Conservation (phyloP, 2,329 filamentous ascomycete species). For the Calonectria henricotiae region DNA sequence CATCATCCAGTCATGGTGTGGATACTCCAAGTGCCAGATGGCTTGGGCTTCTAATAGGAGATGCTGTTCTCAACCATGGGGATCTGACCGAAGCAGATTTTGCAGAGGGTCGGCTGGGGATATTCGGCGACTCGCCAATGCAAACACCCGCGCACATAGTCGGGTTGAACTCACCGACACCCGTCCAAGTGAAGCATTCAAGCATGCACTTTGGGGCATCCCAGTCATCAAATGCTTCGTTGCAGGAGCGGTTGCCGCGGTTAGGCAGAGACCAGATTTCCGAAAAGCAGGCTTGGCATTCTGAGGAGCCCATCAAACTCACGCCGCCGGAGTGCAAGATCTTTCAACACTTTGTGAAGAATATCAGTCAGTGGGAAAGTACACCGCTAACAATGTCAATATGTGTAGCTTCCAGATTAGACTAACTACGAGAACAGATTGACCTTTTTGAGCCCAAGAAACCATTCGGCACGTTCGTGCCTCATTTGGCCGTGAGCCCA, state of each 20-base stretch:
- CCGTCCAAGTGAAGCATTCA: neutral
- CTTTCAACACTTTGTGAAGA: slow-evolving; percentile 32
- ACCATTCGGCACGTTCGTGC: slow-evolving; percentile 43
- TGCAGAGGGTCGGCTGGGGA: neutral
- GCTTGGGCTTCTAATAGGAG: slow-evolving; percentile 43
- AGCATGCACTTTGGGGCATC: neutral
- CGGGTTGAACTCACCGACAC: neutral
- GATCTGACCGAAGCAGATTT: neutral
- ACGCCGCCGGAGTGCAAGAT: slow-evolving; percentile 20
- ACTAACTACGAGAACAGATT: slow-evolving; percentile 21
- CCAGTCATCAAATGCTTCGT: slow-evolving; percentile 5
- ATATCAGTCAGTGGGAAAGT: slow-evolving; percentile 36
- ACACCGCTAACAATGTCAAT: slow-evolving; percentile 7
- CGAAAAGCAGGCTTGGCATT: slow-evolving; percentile 31
- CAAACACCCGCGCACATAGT: slow-evolving; percentile 3
- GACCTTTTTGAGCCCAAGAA: slow-evolving; percentile 46
- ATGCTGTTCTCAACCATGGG: slow-evolving; percentile 25
- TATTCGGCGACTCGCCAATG: slow-evolving; percentile 25
- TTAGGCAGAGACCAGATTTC: slow-evolving; percentile 23
- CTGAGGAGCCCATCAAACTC: slow-evolving; percentile 9
- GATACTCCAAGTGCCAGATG: slow-evolving; percentile 36
- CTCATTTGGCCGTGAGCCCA: slow-evolving; percentile 53
- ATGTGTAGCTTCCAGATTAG: neutral
- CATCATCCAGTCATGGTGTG: slow-evolving; percentile 15
- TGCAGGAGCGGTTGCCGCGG: slow-evolving; percentile 20